Conservation (phyloP, 1,139 yeast species). For the Geotrichum klebahnii region DNA sequence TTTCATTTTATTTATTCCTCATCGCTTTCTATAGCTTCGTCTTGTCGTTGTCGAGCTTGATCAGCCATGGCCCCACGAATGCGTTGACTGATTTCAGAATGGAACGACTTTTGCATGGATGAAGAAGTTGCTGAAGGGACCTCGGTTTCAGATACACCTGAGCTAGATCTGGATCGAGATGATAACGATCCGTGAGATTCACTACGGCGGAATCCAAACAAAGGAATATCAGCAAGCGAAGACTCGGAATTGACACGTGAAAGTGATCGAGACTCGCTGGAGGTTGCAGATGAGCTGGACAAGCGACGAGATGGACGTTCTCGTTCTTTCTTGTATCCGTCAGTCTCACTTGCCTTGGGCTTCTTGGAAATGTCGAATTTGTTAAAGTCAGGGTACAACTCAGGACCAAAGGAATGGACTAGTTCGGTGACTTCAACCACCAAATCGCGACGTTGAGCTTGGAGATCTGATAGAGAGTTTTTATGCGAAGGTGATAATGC, state of each 20-base stretch:
- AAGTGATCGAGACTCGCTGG: conserved; percentile 47
- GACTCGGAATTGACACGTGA: conserved; percentile 52
- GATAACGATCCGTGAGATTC: conserved; percentile 12
- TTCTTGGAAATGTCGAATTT: conserved; percentile 44
- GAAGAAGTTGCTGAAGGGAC: conserved; percentile 22
- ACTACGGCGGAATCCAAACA: conserved; percentile 41
- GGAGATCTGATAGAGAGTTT: conserved; percentile 53
- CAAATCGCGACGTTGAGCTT: conserved; percentile 52
- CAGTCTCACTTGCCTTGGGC: too few species aligned
- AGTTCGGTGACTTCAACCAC: conserved; percentile 59
- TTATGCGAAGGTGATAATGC: conserved; percentile 52
- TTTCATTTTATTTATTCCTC: neutral
- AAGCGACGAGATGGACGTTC: conserved; percentile 43
- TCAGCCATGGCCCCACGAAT: conserved; percentile 35
- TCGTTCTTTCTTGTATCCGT: too few species aligned
- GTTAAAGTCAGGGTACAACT: conserved; percentile 72
- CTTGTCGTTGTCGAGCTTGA: conserved; percentile 21
- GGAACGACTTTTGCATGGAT: conserved; percentile 24
- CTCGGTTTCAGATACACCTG: conserved; percentile 12
- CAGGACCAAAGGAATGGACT: conserved; percentile 72
- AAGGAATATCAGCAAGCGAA: conserved; percentile 54
- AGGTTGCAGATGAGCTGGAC: conserved; percentile 25
- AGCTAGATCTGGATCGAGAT: conserved; percentile 11
- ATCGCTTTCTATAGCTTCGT: conserved; percentile 11
- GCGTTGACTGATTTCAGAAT: conserved; percentile 32